Evolutionary conservation across 768 basidiomycete species (phyloP).

Genomic region (Tricholoma matsutake): DNA sequence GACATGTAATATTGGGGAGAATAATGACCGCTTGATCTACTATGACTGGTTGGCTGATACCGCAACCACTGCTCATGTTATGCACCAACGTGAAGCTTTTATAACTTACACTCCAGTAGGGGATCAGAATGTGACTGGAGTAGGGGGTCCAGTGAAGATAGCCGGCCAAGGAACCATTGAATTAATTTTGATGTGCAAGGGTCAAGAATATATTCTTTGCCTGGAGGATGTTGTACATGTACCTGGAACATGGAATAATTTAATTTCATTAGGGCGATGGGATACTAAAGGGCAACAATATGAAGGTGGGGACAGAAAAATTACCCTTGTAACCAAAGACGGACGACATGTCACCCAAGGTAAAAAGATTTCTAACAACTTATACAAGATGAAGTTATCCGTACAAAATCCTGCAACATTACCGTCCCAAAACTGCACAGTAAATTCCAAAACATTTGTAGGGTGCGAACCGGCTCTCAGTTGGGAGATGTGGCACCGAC

Average conservation of each 20-base stretch:
- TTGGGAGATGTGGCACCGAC: slow-evolving; percentile 1
- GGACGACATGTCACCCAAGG: no score
- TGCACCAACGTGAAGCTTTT: background rate
- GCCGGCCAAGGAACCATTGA: background rate
- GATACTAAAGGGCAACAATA: slow-evolving; percentile 3
- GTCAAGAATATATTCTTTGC: background rate
- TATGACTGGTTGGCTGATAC: slow-evolving; percentile 9
- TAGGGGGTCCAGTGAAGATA: background rate
- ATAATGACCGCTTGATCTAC: background rate
- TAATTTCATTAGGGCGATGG: slow-evolving; percentile 8
- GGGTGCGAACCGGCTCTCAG: background rate
- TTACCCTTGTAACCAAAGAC: no score
- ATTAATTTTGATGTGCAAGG: background rate
- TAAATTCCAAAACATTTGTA: background rate
- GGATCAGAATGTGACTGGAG: background rate
- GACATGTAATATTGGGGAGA: background rate
- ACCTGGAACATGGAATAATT: background rate
- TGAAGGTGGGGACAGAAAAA: no score
- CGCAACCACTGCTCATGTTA: background rate
- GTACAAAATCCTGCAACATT: background rate
- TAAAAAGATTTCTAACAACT: no score
- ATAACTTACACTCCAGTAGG: background rate
- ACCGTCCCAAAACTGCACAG: no score
- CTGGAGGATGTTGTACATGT: background rate
- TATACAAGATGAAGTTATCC: background rate